Base-by-base conservation (phyloP, 1,284 basidiomycete genomes). In the Paramarasmius palmivorus region DNA sequence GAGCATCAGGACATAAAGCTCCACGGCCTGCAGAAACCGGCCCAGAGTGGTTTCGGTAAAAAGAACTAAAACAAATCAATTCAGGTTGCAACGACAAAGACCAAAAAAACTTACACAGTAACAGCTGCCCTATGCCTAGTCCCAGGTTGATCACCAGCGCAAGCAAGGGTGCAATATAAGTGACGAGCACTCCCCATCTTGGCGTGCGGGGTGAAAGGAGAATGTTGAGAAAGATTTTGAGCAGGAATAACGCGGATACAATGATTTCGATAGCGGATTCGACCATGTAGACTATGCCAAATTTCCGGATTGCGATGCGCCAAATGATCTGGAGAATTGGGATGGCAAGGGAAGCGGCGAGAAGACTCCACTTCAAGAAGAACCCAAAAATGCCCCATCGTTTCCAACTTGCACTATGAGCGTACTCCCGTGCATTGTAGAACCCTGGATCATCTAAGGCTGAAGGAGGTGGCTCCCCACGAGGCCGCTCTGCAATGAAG, bases 1-100 rank as follows among this genome's bases (percentile, higher is more conserved):
- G 20, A 89, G 69, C 50, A 87, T 73, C 37, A 86, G 65, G 41
- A 84, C 74, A 62, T 85, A 90, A n/a, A 86, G 57, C 61, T 87
- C 84, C 42, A 84, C 67, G 15, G 82, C 83, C 60, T 85, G 82
- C 53, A 91, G 73, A 60, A 90, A 81, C 39, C 86, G 82, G n/a
- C 88, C 89, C 4, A 87, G 69, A 7, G 77, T 74, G 9, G 81
- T 81, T 66, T 90, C 88, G 1, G 87, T 81, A 62, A 90, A 89
- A 53, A 75, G 69, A 63, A 85, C 88, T 90, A 57, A 7, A 19
- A 59, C 26, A 42, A 49, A 49, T 25, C 19, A 52, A 53, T n/a
- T 22, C 19, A 48, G 49, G 34, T n/a, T 9, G 23, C 2, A 46
- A 36, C 23, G 26, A 26, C 29, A 39, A 34, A 6, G 36, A 45